Base-by-base conservation (phyloP, 2,329 filamentous ascomycete species). In the Pseudocercospora eumusae region DNA sequence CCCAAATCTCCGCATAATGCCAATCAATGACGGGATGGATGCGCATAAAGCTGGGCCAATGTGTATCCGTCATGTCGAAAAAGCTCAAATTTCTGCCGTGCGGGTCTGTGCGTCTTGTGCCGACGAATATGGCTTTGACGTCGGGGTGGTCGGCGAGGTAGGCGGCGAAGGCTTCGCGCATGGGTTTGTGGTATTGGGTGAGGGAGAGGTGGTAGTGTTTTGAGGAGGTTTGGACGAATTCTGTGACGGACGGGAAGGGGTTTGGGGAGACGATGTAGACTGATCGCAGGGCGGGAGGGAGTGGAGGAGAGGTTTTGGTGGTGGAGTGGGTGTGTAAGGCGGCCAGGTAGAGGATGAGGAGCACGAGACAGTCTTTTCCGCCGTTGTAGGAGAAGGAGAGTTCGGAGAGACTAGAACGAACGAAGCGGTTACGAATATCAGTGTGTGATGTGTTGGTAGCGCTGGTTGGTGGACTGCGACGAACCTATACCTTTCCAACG, bases 1-100 rank as follows among this genome's bases (percentile, higher is more conserved):
- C 86, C 95, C 95, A 98, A 58, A 98, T 93, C 75, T 98, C 93
- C 10, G 86, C 85, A 76, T 97, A 96, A 75, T 95, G 91, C 95
- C 95, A 99, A 77, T 99, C 95, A 73, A 99, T 93, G 9, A 99
- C 90, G 0, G 95, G 93, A 76, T 99, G 92, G 63, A 98, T 83
- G 62, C 95, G 86, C 88, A 98, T 93, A 72, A 98, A 96, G 47
- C 83, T 80, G 36, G 95, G 95, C 95, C 95, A 99, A 1, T 89
- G 92, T 36, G 84, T 81, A 76, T 98, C 95, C 4, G 95, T 99
- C 56, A 83, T 84, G 74, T 96, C 91, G 74, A 98, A 98, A 76
- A 90, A 86, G 42, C 84, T 89, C 70, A 99, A 76, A 15, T 83
- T 81, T 69, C 86, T 87, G 52, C 93, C 92, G 75, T 98, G 92